Percentiles rank a stretch among this genome's conserved stretches.
These are phyloP conservation scores for Pythium myriotylum DNA, from an alignment of 352 stramenopile species.

Conservation along the genomic window DNA sequence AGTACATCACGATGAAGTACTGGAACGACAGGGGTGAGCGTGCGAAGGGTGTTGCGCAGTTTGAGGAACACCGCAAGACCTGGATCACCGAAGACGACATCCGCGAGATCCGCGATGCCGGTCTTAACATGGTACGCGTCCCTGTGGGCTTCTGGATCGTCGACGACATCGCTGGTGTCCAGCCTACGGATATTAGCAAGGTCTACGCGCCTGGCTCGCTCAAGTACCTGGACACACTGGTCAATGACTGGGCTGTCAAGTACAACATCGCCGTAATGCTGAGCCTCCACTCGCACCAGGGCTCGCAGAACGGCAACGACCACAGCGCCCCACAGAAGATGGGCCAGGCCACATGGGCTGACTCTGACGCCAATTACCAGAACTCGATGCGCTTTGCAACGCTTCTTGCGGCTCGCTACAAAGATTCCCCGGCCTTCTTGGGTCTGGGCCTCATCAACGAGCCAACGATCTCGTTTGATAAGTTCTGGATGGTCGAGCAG, in stretches of 20 bases:
- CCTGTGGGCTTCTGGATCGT: conserved; percentile 33
- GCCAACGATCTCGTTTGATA: conserved; percentile 27
- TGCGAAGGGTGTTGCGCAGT: conserved; percentile 16
- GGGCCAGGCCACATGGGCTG: conserved; percentile 27
- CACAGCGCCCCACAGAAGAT: conserved; percentile 38
- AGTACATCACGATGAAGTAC: conserved; percentile 31
- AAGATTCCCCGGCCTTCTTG: conserved; percentile 47
- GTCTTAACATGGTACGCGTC: conserved; percentile 33
- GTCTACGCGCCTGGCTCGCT: conserved; percentile 34
- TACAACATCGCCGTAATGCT: conserved; percentile 61
- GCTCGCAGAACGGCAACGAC: conserved; percentile 62
- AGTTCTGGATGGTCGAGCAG: conserved; percentile 23
- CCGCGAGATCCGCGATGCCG: conserved; percentile 30
- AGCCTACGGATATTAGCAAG: conserved; percentile 4
- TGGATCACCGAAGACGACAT: conserved; percentile 66
- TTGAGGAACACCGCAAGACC: conserved; percentile 45
- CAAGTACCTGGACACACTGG: conserved; percentile 54
- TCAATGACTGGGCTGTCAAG: conserved; percentile 51
- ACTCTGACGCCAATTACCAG: conserved; percentile 2
- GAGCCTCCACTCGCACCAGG: conserved; percentile 55
- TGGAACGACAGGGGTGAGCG: conserved; percentile 1
- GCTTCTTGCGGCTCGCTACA: conserved; percentile 50
- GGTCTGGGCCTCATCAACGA: conserved; percentile 63
- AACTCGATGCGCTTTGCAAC: conserved; percentile 44
- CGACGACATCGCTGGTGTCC: conserved; percentile 5